A percentile compares a stretch with the other conserved stretches of the same genome.
These are phyloP conservation scores for Stentor coeruleus DNA, from an alignment of 73 alveolate genomes.

Conservation along the genomic window DNA sequence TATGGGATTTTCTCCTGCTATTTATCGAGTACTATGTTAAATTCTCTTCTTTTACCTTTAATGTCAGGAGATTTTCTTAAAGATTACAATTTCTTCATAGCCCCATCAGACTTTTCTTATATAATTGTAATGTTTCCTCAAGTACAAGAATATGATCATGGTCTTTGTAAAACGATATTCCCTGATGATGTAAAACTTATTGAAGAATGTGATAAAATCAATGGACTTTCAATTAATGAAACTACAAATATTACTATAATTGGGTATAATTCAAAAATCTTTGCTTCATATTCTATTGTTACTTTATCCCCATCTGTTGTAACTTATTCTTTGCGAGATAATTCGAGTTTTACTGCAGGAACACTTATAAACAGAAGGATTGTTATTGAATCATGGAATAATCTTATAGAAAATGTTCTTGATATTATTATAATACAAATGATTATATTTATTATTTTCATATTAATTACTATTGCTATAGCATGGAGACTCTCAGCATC, in stretches of 20 bases:
- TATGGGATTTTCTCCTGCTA: background rate
- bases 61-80: background rate
- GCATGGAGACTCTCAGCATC: background rate
- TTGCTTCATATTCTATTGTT: background rate
- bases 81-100: background rate
- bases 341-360: background rate
- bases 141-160: too few relatives aligned
- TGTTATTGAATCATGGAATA: background rate
- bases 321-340: too few relatives aligned
- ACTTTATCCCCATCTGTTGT: background rate
- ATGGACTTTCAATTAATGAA: background rate
- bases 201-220: background rate
- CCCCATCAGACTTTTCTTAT: background rate
- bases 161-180: background rate
- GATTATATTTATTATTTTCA: background rate
- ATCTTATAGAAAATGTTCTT: slow-evolving; percentile 1
- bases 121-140: too few relatives aligned
- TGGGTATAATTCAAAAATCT: background rate
- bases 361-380: background rate
- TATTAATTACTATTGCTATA: background rate
- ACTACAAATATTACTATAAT: background rate
- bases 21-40: background rate
- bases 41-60: too few relatives aligned
- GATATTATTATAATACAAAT: background rate
- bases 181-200: background rate